Conservation (phyloP, 2,329 filamentous ascomycete species). For the Aspergillus latus region DNA sequence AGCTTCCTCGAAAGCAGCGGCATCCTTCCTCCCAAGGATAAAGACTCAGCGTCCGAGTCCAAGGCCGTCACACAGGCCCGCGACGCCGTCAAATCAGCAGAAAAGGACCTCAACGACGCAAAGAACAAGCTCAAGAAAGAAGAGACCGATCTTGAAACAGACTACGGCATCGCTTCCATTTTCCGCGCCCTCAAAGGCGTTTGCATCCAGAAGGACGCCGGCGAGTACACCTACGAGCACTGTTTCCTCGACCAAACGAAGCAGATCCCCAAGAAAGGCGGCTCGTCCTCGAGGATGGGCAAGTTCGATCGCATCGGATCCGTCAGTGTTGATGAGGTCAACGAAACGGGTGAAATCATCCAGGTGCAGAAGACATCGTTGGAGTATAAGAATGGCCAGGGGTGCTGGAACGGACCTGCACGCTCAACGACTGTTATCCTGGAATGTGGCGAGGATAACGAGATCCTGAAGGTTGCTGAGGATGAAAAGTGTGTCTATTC, state of each 20-base stretch:
- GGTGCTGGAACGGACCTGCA: slow-evolving; percentile 95
- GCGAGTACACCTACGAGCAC: slow-evolving; percentile 95
- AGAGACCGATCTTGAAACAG: slow-evolving; percentile 70
- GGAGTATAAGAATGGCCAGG: slow-evolving; percentile 83
- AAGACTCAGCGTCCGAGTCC: slow-evolving; percentile 62
- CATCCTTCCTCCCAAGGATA: slow-evolving; percentile 66
- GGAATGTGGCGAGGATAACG: slow-evolving; percentile 83
- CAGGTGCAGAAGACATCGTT: slow-evolving; percentile 71
- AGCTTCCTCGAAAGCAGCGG: slow-evolving; percentile 80
- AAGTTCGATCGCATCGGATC: slow-evolving; percentile 74
- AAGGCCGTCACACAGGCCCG: slow-evolving; percentile 72
- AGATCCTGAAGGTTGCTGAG: slow-evolving; percentile 89
- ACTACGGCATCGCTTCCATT: slow-evolving; percentile 81
- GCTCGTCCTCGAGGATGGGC: slow-evolving; percentile 81
- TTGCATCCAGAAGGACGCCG: slow-evolving; percentile 74
- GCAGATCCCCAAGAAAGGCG: slow-evolving; percentile 92
- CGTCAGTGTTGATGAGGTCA: slow-evolving; percentile 70
- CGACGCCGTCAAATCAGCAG: slow-evolving; percentile 65
- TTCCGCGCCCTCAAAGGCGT: slow-evolving; percentile 85
- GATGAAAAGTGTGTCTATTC: slow-evolving; percentile 97
- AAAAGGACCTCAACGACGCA: slow-evolving; percentile 65
- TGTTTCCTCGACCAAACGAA: slow-evolving; percentile 84
- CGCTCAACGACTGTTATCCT: slow-evolving; percentile 82
- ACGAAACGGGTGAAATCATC: slow-evolving; percentile 78
- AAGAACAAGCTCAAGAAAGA: slow-evolving; percentile 63